Evolutionary conservation across 805 yeast species (phyloP).

Genomic region (Saturnispora saitoi): DNA sequence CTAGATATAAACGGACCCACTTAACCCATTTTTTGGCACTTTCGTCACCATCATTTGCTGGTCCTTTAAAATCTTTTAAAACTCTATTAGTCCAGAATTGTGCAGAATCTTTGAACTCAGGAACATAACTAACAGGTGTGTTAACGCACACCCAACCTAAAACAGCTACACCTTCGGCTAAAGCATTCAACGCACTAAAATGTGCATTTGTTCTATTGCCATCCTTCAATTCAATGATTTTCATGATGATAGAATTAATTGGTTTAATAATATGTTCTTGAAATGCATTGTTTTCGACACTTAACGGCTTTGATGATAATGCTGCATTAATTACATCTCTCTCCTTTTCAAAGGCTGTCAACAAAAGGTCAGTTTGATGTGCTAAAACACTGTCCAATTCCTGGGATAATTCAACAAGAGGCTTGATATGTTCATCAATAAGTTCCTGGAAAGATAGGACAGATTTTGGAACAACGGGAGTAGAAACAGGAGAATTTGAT

Average conservation of each 20-base stretch:
- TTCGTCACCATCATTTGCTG: slow-evolving; percentile 34
- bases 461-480: slow-evolving; percentile 31
- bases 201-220: slow-evolving; percentile 57
- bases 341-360: slow-evolving; percentile 51
- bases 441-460: slow-evolving; percentile 48
- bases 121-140: slow-evolving; percentile 66
- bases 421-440: slow-evolving; percentile 43
- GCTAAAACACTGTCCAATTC: slow-evolving; percentile 50
- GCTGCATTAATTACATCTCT: slow-evolving; percentile 52
- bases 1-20: slow-evolving; percentile 69
- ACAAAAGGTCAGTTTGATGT: slow-evolving; percentile 42
- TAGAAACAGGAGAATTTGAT: slow-evolving; percentile 16
- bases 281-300: slow-evolving; percentile 43
- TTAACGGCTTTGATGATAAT: slow-evolving; percentile 57
- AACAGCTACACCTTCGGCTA: slow-evolving; percentile 84
- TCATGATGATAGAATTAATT: slow-evolving; percentile 49
- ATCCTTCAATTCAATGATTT: slow-evolving; percentile 62
- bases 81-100: slow-evolving; percentile 93
- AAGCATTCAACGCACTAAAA: slow-evolving; percentile 67
- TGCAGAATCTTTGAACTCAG: slow-evolving; percentile 83
- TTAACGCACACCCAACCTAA: slow-evolving; percentile 82
- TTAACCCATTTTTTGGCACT: slow-evolving; percentile 38
- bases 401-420: slow-evolving; percentile 47
- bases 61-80: slow-evolving; percentile 72
- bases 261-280: slow-evolving; percentile 51